Percentiles rank a stretch among this genome's conserved stretches.
Evolutionary conservation across 1,284 basidiomycete species (phyloP).

Genomic region (Ceratorhiza oryzae-sativae): DNA sequence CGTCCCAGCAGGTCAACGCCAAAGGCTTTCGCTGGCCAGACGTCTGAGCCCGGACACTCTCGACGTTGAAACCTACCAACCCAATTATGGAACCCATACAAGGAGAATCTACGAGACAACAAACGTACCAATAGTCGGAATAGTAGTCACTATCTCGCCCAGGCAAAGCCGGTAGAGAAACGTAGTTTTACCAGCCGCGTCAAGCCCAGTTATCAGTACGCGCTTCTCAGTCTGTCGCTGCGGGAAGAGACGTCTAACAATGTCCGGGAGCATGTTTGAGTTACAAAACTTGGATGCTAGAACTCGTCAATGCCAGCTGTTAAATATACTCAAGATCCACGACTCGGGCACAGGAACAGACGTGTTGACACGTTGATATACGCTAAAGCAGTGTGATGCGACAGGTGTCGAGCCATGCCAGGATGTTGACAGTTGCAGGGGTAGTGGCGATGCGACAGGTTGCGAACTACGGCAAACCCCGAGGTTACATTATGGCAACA

Average conservation of each 20-base stretch:
- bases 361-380: constrained; percentile 11
- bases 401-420: neutral
- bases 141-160: constrained; percentile 28
- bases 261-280: constrained; percentile 17
- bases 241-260: constrained; percentile 19
- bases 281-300: neutral
- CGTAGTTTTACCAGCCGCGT: constrained; percentile 21
- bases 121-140: constrained; percentile 29
- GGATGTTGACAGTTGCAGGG: neutral
- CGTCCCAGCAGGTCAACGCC: constrained; percentile 29
- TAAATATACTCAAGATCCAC: neutral
- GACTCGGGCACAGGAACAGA: neutral
- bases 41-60: constrained; percentile 4
- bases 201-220: constrained; percentile 19
- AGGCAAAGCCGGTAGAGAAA: constrained; percentile 16
- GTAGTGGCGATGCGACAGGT: neutral
- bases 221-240: neutral
- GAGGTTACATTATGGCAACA: no score
- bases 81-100: neutral
- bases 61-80: constrained; percentile 23
- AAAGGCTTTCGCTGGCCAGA: constrained; percentile 15
- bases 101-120: neutral
- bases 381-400: neutral
- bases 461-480: neutral
- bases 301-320: neutral